These are phyloP conservation scores for Pleurotus cornucopiae DNA, from an alignment of 768 basidiomycete species.

Conservation along the genomic window DNA sequence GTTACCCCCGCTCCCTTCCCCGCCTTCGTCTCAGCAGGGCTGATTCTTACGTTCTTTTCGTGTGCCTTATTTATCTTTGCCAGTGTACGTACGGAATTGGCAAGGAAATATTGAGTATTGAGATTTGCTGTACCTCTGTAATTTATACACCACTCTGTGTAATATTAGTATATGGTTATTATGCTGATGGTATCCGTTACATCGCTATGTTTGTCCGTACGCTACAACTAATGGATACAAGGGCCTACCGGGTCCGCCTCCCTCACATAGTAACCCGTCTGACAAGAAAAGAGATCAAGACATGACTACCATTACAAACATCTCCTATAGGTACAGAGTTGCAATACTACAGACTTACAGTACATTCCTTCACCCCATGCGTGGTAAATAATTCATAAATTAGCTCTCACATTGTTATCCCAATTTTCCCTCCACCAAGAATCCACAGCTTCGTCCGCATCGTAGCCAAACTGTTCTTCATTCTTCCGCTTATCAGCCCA, in stretches of 20 bases:
- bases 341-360: too few relatives aligned
- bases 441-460: conserved; percentile 48
- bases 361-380: too few relatives aligned
- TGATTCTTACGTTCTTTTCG: not conserved
- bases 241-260: too few relatives aligned
- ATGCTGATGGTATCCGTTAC: too few relatives aligned
- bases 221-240: too few relatives aligned
- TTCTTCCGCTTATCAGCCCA: conserved; percentile 55
- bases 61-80: not conserved
- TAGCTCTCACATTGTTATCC: too few relatives aligned
- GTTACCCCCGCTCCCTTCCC: not conserved
- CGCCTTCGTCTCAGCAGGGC: conserved; percentile 1
- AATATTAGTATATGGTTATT: not conserved
- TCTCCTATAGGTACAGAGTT: too few relatives aligned
- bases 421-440: conserved; percentile 34
- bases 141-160: not conserved
- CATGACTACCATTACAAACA: too few relatives aligned
- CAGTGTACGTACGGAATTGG: not conserved
- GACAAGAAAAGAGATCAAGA: too few relatives aligned
- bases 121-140: not conserved
- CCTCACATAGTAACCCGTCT: too few relatives aligned
- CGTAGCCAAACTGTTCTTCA: conserved; percentile 44
- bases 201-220: too few relatives aligned
- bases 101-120: not conserved
- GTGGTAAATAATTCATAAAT: too few relatives aligned